Conservation (phyloP, 2,329 filamentous ascomycete species). For the Scorias spongiosa region DNA sequence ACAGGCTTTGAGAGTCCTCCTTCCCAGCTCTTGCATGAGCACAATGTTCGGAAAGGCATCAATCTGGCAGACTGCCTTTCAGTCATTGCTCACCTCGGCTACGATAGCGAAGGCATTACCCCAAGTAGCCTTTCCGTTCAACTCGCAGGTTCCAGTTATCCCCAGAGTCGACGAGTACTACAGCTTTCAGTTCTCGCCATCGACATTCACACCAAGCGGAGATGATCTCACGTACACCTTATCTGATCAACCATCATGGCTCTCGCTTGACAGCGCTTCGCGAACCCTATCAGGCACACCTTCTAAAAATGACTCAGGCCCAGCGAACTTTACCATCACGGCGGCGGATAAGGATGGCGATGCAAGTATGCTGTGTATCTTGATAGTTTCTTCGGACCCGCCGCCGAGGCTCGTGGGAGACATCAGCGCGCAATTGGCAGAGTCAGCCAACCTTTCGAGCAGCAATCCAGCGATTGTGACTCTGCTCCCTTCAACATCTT, state of each 20-base stretch:
- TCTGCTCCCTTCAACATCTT: constrained; percentile 20
- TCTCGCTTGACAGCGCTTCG: constrained; percentile 50
- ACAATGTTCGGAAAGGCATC: too few relatives aligned
- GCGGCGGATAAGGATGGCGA: constrained; percentile 45
- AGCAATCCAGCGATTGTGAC: constrained; percentile 45
- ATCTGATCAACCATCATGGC: constrained; percentile 52
- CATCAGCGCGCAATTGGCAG: constrained; percentile 41
- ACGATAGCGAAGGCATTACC: constrained; percentile 14
- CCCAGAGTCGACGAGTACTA: constrained; percentile 54
- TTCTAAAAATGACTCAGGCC: constrained; percentile 38
- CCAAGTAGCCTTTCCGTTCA: constrained; percentile 53
- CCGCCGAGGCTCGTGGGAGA: constrained; percentile 42
- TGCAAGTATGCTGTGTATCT: constrained; percentile 47
- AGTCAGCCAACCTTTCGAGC: constrained; percentile 35
- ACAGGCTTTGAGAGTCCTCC: too few relatives aligned
- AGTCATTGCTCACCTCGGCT: too few relatives aligned
- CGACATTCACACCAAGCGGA: constrained; percentile 53
- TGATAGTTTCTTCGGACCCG: constrained; percentile 50
- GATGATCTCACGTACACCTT: constrained; percentile 51
- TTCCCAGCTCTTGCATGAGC: too few relatives aligned
- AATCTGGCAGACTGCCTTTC: too few relatives aligned
- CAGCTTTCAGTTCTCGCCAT: constrained; percentile 53
- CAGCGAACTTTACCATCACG: constrained; percentile 47
- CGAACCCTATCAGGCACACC: constrained; percentile 61
- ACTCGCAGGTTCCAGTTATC: constrained; percentile 69